Evolutionary conservation across 75 land plant species (phyloP), one percentile per base, ranked within the genome.

Genomic region (Pinus albicaulis): DNA sequence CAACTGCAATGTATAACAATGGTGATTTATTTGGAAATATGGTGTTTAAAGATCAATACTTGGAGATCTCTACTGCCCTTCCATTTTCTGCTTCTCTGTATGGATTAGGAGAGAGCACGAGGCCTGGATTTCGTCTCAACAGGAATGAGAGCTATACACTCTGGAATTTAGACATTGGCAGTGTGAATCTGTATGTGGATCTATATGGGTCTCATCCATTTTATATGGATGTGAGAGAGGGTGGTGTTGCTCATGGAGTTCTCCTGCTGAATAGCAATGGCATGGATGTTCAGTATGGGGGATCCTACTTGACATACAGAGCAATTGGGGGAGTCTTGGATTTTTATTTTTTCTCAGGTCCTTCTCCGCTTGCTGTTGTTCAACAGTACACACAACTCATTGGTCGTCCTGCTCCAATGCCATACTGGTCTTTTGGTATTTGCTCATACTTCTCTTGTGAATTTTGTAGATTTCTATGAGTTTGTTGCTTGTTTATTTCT

Each of bases 351-450:
- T 95, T 95, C 68, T 81, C 91, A 0, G 97, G 98, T 0, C 94
- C 97, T 0, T 60, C 86, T 8, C 98, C 97, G 22, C 76, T 71
- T 3, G 22, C 74, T 6, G 94, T 95, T 1, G 57, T 88, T 36
- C 80, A 85, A 17, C 98, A 95, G 82, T 95, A 95, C 74, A 91
- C 97, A 7, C 85, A 86, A 65, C 90, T 95, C 41, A 83, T 94
- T 34, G 98, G 98, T 17, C 83, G 91, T 15, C 98, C 98, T 25
- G 86, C 94, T 4, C 84, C 92, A 3, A 90, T 93, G 98, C 98
- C 98, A 15, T 95, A 88, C 76, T 95, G 98, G 94, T 86, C 98
- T 5, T 82, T 90, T 60, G 98, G 97, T 91, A 79, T 48, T 48
- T 48, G 12, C 53, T 48, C 11, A 48, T 48, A 48, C 53, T 48